Base-by-base conservation (phyloP, 495 filamentous ascomycete genomes). In the Penicillium verhagenii region DNA sequence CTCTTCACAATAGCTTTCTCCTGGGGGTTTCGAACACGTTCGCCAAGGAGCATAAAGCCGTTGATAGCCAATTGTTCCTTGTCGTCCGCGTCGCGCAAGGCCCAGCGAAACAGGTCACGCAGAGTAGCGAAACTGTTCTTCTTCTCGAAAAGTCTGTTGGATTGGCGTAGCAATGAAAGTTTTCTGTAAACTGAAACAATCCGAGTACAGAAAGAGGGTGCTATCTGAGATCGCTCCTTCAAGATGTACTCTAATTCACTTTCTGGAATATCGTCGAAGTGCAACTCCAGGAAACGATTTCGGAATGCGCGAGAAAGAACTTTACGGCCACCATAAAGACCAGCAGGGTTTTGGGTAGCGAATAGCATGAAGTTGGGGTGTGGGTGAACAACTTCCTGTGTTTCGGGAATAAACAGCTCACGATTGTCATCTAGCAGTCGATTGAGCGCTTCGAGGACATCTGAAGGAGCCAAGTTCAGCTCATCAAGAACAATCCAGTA, bases 401-500 rank as follows among this genome's bases (percentile, higher is more conserved):
- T 97, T 63, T 99, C 95, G 1, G 95, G 94, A 42, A 99, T 94
- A 43, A 97, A 81, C 2, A 99, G 84, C 67, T 99, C 95, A n/a
- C 94, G 81, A 59, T 99, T 99, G 66, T 99, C 95, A 61, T 99
- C 95, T 1, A 99, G 76, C 2, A 99, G 79, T 54, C 95, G 84
- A 69, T 99, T 99, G 26, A 99, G 71, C 1, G 95, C 94, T 64
- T 99, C 95, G 4, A 99, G 75, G 20, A 99, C 91, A 74, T 99
- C 95, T 0, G 92, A 96, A 3, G 94, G 93, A 1, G 95, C 95
- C 53, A 99, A 71, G 64, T 99, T 99, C 24, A 99, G 79, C 64
- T 99, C 95, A 67, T 99, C 95, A 6, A 99, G 84, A 28, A 97
- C 92, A 57, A 99, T 93, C 95, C 95, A 99, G 53, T 96, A 87